Base-by-base conservation (phyloP, 495 filamentous ascomycete species). In the Aspergillus ostianus region DNA sequence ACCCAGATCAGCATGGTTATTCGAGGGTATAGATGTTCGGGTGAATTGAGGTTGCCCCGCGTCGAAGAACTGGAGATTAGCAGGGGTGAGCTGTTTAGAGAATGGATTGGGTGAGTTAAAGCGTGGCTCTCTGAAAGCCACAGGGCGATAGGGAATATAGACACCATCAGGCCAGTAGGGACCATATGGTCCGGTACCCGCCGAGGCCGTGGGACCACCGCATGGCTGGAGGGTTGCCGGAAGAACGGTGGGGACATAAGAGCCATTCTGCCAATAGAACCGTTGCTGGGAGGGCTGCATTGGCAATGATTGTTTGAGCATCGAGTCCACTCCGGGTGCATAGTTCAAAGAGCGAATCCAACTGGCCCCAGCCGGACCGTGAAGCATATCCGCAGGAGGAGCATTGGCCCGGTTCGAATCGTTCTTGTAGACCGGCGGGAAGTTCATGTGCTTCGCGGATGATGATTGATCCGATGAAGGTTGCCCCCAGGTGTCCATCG, bases 101-200 rank as follows among this genome's bases (percentile, higher is more conserved):
- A 69, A 70, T 3, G 64, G 51, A 3, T 58, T 58, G 12, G 71
- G 64, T 7, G 70, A 56, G 53, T 70, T 68, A 51, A 74, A 85
- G n/a, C 82, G 79, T 6, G 82, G 73, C 73, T 88, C 86, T 49
- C 84, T 78, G 60, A 89, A 66, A 21, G 87, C 82, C 26, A 87
- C 82, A 51, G 87, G 87, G 57, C 85, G 77, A 73, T 90, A 91
- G n/a, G 90, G 89, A 29, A 88, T 86, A 65, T 86, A 87, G 15
- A 80, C 86, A 6, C 88, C 87, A 73, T 96, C 87, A 13, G 86
- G 85, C 90, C 90, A 94, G 63, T 89, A 88, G 17, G 87, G 84
- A 3, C 90, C 90, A 71, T 85, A 90, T 17, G 88, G 83, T 4
- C 85, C 86, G 41, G 84, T 85, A 30, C 85, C 86, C 59, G 90